Base-by-base conservation (phyloP, 73 alveolate species). In the Breviolum minutum region DNA sequence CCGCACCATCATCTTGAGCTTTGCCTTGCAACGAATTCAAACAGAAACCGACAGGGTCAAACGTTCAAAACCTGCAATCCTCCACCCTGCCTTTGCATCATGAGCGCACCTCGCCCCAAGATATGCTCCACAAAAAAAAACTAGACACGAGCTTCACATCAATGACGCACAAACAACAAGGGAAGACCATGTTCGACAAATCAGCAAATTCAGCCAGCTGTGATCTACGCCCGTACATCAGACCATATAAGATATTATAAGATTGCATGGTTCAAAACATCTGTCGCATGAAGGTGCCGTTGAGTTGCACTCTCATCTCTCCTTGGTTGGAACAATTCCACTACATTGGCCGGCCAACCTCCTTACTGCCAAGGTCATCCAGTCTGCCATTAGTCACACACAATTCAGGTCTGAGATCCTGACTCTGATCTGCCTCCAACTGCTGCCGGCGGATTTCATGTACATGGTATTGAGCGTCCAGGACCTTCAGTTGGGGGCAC, bases 51-150 rank as follows among this genome's bases (percentile, higher is more conserved):
- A 40, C 54, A 40, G 54, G 54, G 54, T 40, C 54, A 40, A 26
- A 40, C 88, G 17, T 14, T 26, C 85, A 40, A 40, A 26, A 40
- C 88, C 3, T 14, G 1, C 85, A 40, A 40, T 40, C 54, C 54
- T 40, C 54, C 54, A 40, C 54, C 63, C 40, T 54, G 95, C 95
- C 95, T 88, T 88, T 19, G 95, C 95, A 69, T 88, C 95, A 54
- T 88, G 95, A 62, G 95, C 95, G 24, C 95, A 88, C 95, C 95
- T 88, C 69, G 54, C 54, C 54, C 54, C 54, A 40, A 40, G 54
- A 40, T 40, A 40, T 40, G 54, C 54, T 40, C 3, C 54, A 40
- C 54, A 40, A 40, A 3, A 40, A 3, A 40, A 40, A 40, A 40
- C 5, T 40, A 40, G 54, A 40, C 54, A 40, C 54, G 54, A 40